Evolutionary conservation across 2,329 filamentous ascomycete species (phyloP), one percentile per base, ranked within the genome.

Genomic region (Trichoderma breve): DNA sequence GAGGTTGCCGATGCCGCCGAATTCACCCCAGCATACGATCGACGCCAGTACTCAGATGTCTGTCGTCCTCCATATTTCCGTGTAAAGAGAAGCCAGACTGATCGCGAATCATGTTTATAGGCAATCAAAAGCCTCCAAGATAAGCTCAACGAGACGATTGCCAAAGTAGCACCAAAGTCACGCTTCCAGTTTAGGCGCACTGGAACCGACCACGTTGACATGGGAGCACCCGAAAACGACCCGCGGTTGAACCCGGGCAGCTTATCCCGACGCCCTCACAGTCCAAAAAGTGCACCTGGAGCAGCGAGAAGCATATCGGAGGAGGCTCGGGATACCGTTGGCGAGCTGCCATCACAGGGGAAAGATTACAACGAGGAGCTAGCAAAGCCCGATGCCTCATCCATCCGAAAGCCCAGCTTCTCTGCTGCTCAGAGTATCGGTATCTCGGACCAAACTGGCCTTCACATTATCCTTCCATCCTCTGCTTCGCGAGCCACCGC

Each of bases 21-120:
- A 71, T 94, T 91, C 75, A 89, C 97, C 18, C 94, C 96, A 3
- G 90, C 94, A 8, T 97, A 98, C 79, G 96, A 98, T 78, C 93
- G 96, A 80, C 90, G 93, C 76, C 91, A 92, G 28, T 98, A 97
- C 79, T 89, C 91, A 57, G 90, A 95, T 83, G 93, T 94, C 24
- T 7, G 64, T 69, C 28, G 26, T 26, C 60, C 24, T 55, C 61
- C 14, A 51, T 39, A 21, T 15, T 28, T 6, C 43, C 24, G 4
- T 43, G 5, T 12, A 32, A 14, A 60, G 30, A 43, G 32, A 71
- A 57, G 8, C 15, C 26, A 60, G 36, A 36, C 58, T 71, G 58
- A 57, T 36, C 15, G 63, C 4, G 14, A 8, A 21, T 26, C n/a
- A 26, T 71, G 32, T 34, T 28, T 62, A 58, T 76, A 94, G 89